A percentile compares a stretch with the other conserved stretches of the same genome.
Conservation (phyloP, 805 yeast genomes). For the Zygosaccharomyces pseudorouxii region DNA sequence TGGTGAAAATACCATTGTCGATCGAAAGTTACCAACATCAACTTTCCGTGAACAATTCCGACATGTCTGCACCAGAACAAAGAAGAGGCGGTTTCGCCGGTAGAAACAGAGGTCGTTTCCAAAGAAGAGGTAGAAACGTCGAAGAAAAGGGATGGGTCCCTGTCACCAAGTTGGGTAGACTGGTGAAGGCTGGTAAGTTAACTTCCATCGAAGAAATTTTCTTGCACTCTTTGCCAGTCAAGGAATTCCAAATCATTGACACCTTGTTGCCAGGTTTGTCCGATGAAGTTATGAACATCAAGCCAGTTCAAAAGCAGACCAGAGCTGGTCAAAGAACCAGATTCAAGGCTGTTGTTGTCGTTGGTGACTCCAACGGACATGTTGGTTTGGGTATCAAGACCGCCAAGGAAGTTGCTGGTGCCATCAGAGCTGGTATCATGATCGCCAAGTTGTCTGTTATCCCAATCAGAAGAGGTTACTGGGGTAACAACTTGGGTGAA, state of each 20-base stretch:
- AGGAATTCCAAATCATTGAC: constrained; percentile 99
- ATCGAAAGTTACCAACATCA: constrained; percentile 52
- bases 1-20: constrained; percentile 33
- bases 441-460: constrained; percentile 97
- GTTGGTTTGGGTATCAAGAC: constrained; percentile 99
- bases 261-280: constrained; percentile 89
- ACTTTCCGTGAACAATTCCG: constrained; percentile 52
- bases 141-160: constrained; percentile 99
- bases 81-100: constrained; percentile 52
- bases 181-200: constrained; percentile 98
- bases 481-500: constrained; percentile 99
- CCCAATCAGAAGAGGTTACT: constrained; percentile 99
- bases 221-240: constrained; percentile 98
- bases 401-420: constrained; percentile 99
- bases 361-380: constrained; percentile 99
- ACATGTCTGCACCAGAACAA: constrained; percentile 43
- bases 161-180: constrained; percentile 99
- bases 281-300: constrained; percentile 99
- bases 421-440: constrained; percentile 99
- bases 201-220: constrained; percentile 95
- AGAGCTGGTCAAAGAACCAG: constrained; percentile 99
- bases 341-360: constrained; percentile 99
- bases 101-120: constrained; percentile 54
- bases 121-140: constrained; percentile 72
- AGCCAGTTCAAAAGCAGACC: constrained; percentile 99